Base-by-base conservation (phyloP, 345 rosid genomes). In the Brassica incana region DNA sequence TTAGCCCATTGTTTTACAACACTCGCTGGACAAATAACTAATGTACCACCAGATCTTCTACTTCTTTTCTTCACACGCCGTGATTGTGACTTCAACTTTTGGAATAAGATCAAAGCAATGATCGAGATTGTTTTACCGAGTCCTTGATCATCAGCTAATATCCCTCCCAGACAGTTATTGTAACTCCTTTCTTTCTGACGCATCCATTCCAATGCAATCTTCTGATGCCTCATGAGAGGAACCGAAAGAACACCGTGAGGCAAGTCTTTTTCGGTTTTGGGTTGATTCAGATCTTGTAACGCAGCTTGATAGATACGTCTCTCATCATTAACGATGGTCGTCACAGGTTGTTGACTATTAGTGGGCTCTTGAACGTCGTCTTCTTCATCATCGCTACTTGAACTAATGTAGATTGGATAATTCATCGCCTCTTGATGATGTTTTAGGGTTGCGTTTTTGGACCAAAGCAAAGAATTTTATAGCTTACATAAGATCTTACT, bases 221-320 rank as follows among this genome's bases (percentile, higher is more conserved):
- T 60, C 65, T 60, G 65, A 60, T 60, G 65, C 65, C 15, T 60
- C 65, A 60, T 60, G 29, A 60, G 65, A 25, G 65, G 65, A 60
- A 60, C 65, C 11, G 65, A 1, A 5, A 60, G 32, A 25, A 60
- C 65, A 25, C 33, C 65, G 0, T 6, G 33, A 60, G 65, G 65
- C 2, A 60, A 10, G 30, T 60, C 65, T 5, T 9, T 60, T 25
- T 12, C 33, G 65, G 15, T 10, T 25, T 60, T 60, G 65, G 7
- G 33, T 10, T 60, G 15, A 5, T 25, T 25, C 65, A 60, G 65
- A 60, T 60, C 33, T 25, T 23, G 65, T 60, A 60, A 11, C 1
- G 65, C 65, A 9, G 65, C 65, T 60, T 60, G 15, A 5, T 60
- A 60, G 65, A 60, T 60, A 60, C 33, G 65, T 6, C 12, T 60